These are phyloP conservation scores for Crucihimalaya himalaica DNA, from an alignment of 345 rosid genomes.

Conservation along the genomic window DNA sequence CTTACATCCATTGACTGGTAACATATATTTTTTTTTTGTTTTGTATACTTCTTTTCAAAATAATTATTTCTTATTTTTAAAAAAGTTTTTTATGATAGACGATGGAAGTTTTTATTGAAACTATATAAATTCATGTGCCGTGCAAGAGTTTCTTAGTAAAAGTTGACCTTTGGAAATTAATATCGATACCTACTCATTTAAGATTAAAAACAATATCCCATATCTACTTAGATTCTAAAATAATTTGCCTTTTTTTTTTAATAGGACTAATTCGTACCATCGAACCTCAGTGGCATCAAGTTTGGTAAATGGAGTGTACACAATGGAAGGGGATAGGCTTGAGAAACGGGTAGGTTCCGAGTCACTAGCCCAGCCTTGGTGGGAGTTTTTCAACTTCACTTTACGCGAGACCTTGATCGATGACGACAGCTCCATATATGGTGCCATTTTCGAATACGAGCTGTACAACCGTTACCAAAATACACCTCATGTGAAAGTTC, in stretches of 20 bases:
- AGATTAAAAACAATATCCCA: not conserved
- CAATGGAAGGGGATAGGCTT: constrained; percentile 48
- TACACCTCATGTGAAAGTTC: constrained; percentile 11
- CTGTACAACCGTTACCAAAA: not conserved
- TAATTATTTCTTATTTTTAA: too few relatives aligned
- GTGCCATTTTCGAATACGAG: constrained; percentile 52
- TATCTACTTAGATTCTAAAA: not conserved
- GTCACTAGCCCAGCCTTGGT: constrained; percentile 54
- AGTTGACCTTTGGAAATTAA: not conserved
- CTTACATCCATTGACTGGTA: constrained; percentile 56
- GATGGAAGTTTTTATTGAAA: not conserved
- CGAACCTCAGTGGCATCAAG: constrained; percentile 50
- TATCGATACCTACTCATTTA: not conserved
- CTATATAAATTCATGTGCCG: not conserved
- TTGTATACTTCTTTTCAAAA: too few relatives aligned
- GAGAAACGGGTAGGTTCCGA: constrained; percentile 39
- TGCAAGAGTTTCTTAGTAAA: not conserved
- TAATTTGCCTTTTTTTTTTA: not conserved
- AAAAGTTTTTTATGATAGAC: not conserved
- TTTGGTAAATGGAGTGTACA: constrained; percentile 55
- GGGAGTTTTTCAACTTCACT: constrained; percentile 57
- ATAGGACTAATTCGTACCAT: constrained; percentile 47
- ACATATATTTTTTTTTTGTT: not conserved
- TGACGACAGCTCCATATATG: constrained; percentile 55
- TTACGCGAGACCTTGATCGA: constrained; percentile 44